These are phyloP conservation scores for Phytopythium ostracodes DNA, from an alignment of 352 stramenopile genomes.

Conservation along the genomic window DNA sequence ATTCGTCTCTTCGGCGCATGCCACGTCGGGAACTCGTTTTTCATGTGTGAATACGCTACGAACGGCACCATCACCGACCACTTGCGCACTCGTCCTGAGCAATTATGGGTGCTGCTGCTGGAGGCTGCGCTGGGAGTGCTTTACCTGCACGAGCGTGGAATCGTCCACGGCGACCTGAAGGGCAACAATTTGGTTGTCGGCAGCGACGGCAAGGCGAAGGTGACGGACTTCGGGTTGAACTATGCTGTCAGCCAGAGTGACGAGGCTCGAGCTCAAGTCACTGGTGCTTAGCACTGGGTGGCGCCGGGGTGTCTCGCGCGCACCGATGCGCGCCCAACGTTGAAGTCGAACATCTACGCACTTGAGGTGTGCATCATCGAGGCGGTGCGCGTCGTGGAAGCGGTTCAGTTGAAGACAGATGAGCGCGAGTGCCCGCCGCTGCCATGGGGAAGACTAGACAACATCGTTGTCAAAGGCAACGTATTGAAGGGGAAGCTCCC, in stretches of 20 bases:
- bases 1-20: too few relatives aligned
- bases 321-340: background rate
- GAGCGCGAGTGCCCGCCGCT: background rate
- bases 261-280: background rate
- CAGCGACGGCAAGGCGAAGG: constrained; percentile 10
- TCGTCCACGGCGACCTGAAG: constrained; percentile 79
- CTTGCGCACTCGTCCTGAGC: background rate
- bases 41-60: constrained; percentile 8
- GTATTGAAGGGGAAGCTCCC: background rate
- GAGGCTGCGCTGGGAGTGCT: constrained; percentile 34
- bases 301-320: constrained; percentile 12
- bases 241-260: background rate
- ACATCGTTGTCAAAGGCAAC: constrained; percentile 2
- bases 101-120: constrained; percentile 16
- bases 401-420: background rate
- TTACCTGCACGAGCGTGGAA: constrained; percentile 34
- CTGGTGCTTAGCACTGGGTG: constrained; percentile 9
- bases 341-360: constrained; percentile 22
- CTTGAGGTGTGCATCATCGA: constrained; percentile 19
- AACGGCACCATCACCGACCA: constrained; percentile 11
- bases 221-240: constrained; percentile 18
- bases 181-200: constrained; percentile 31
- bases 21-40: too few relatives aligned
- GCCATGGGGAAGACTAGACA: constrained; percentile 4
- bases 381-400: constrained; percentile 2